These are phyloP conservation scores for Calendula officinalis DNA, from an alignment of 129 eudicot species.

Conservation along the genomic window DNA sequence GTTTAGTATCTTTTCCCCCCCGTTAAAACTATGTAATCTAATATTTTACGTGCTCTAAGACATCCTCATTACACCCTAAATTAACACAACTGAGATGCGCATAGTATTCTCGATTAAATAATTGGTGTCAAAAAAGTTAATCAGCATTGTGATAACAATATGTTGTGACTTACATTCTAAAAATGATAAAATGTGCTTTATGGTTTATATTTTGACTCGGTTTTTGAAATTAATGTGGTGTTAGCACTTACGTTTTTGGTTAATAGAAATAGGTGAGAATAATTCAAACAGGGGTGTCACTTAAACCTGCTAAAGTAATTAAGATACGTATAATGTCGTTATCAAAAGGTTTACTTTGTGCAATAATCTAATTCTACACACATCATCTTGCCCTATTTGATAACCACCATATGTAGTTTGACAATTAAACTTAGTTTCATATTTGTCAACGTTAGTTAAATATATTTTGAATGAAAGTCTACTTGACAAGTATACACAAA, in stretches of 20 bases:
- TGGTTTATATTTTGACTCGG: no score
- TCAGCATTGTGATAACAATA: not conserved
- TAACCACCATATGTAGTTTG: slow-evolving; percentile 15
- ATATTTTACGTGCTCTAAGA: no score
- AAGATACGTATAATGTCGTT: slow-evolving; percentile 12
- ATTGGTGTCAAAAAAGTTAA: no score
- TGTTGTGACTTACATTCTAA: not conserved
- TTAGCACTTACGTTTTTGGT: not conserved
- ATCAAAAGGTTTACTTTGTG: slow-evolving; percentile 32
- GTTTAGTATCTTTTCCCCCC: no score
- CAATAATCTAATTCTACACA: not conserved
- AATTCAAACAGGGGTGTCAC: not conserved
- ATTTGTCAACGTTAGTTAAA: slow-evolving; percentile 1
- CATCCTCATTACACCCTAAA: no score
- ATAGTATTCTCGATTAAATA: no score
- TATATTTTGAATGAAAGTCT: not conserved
- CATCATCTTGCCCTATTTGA: slow-evolving; percentile 15
- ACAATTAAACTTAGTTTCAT: slow-evolving; percentile 14
- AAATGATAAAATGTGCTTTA: no score
- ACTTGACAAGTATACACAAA: not conserved
- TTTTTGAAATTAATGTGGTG: not conserved
- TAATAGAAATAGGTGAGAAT: not conserved
- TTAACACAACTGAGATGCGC: no score
- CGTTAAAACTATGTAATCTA: no score
- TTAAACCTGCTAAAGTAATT: not conserved